A percentile compares a stretch with the other conserved stretches of the same genome.
Conservation (phyloP, 208 protist genomes). For the Phytomonas sp. region DNA sequence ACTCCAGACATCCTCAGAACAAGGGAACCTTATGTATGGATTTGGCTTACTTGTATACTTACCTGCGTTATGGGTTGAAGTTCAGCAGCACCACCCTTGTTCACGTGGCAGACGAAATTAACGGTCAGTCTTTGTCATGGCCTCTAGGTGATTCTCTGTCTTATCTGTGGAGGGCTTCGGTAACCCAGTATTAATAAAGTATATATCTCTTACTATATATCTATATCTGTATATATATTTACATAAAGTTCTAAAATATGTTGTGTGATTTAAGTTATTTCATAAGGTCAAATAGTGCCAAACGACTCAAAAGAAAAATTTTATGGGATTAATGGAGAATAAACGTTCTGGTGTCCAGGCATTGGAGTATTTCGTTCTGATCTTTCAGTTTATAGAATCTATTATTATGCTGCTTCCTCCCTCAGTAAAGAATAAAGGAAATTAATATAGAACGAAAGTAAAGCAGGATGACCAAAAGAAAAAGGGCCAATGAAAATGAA, state of each 20-base stretch:
- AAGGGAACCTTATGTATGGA: constrained; percentile 54
- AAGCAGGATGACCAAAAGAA: not conserved
- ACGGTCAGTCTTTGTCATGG: constrained; percentile 57
- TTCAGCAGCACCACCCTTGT: constrained; percentile 34
- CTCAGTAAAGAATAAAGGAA: not conserved
- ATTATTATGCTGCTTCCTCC: not conserved
- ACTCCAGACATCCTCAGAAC: not conserved
- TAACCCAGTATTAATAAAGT: not conserved
- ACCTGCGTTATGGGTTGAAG: constrained; percentile 39
- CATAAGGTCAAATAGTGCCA: too few species aligned
- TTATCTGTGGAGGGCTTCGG: not conserved
- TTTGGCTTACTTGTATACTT: constrained; percentile 64
- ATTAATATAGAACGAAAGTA: not conserved
- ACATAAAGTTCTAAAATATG: too few species aligned
- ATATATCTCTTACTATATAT: too few species aligned
- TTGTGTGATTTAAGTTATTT: too few species aligned
- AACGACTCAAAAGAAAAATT: too few species aligned
- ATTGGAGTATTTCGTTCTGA: not conserved
- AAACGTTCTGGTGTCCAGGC: too few species aligned
- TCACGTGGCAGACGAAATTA: constrained; percentile 45
- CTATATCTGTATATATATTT: too few species aligned
- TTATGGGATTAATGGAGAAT: too few species aligned
- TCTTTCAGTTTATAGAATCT: not conserved
- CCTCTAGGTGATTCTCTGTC: constrained; percentile 66
- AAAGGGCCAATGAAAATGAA: not conserved